These are phyloP conservation scores for Plicaturopsis crispa DNA, from an alignment of 768 basidiomycete genomes.

Conservation along the genomic window DNA sequence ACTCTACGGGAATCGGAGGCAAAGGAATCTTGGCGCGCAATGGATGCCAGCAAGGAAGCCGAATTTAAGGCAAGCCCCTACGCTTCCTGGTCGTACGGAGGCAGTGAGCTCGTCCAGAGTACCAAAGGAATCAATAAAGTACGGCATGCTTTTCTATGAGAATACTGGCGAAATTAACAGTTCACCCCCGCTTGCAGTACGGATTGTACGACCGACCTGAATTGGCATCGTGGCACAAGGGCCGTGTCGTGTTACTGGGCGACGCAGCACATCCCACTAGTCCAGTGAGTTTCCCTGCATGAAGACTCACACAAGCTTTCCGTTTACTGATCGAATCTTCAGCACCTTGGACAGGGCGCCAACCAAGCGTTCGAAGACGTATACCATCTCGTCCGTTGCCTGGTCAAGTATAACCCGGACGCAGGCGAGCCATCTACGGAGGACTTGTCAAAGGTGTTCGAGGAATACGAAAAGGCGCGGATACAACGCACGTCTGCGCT, in stretches of 20 bases:
- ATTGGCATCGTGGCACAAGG: conserved; percentile 30
- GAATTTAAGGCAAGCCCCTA: conserved; percentile 12
- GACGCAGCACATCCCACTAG: conserved; percentile 41
- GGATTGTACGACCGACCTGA: conserved; percentile 37
- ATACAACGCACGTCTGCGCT: conserved; percentile 26
- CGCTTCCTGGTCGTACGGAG: conserved; percentile 13
- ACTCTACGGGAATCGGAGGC: conserved; percentile 28
- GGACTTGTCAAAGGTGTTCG: conserved; percentile 21
- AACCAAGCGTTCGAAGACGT: conserved; percentile 38
- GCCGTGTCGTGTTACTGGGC: conserved; percentile 33
- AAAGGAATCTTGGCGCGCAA: conserved; percentile 33
- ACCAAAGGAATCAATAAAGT: conserved; percentile 10
- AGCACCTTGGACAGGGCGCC: conserved; percentile 40
- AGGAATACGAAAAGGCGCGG: conserved; percentile 25
- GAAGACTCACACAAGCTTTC: not conserved
- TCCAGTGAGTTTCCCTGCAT: conserved; percentile 23
- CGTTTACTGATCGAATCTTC: not conserved
- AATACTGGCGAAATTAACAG: not conserved
- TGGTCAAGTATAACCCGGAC: conserved; percentile 22
- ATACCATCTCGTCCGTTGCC: conserved; percentile 25
- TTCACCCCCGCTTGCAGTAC: conserved; percentile 17
- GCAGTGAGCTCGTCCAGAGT: conserved; percentile 10
- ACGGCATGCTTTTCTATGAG: not conserved
- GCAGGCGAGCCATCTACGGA: conserved; percentile 17
- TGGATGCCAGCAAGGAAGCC: conserved; percentile 19